These are phyloP conservation scores for Domatiomyces globalis DNA, from an alignment of 2,329 filamentous ascomycete genomes.

Conservation along the genomic window DNA sequence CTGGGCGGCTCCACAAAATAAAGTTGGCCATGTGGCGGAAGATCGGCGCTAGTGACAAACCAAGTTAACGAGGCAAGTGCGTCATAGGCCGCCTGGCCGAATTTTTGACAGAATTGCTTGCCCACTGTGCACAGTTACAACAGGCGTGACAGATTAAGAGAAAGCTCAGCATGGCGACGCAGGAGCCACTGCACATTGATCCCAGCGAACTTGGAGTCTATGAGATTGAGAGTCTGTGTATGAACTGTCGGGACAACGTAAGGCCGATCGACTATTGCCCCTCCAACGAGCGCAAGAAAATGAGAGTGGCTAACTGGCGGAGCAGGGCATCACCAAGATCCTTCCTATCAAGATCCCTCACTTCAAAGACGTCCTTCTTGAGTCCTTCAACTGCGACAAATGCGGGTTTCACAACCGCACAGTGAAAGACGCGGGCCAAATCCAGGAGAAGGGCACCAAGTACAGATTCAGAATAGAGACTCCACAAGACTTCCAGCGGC, in stretches of 20 bases:
- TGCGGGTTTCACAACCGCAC: slow-evolving; percentile 86
- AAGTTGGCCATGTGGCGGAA: no score
- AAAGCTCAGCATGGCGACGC: not conserved
- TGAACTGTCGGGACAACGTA: slow-evolving; percentile 73
- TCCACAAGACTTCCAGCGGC: slow-evolving; percentile 62
- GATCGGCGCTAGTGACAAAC: no score
- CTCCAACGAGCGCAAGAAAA: not conserved
- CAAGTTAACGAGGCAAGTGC: no score
- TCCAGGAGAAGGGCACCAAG: slow-evolving; percentile 75
- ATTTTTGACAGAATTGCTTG: not conserved
- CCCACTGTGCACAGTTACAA: not conserved
- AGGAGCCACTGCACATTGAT: slow-evolving; percentile 11
- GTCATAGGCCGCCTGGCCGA: not conserved
- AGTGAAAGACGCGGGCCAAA: slow-evolving; percentile 79
- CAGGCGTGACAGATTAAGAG: not conserved
- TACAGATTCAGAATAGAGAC: slow-evolving; percentile 68
- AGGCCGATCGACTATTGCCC: not conserved
- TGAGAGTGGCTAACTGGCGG: slow-evolving; percentile 9
- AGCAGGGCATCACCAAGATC: slow-evolving; percentile 66
- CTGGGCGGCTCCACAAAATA: no score
- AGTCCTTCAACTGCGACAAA: slow-evolving; percentile 88
- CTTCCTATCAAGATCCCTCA: slow-evolving; percentile 87
- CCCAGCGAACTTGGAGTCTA: slow-evolving; percentile 25
- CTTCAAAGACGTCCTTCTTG: slow-evolving; percentile 94
- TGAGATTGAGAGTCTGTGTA: slow-evolving; percentile 57